Base-by-base conservation (phyloP, 352 stramenopile genomes). In the Globisporangium barbulae region DNA sequence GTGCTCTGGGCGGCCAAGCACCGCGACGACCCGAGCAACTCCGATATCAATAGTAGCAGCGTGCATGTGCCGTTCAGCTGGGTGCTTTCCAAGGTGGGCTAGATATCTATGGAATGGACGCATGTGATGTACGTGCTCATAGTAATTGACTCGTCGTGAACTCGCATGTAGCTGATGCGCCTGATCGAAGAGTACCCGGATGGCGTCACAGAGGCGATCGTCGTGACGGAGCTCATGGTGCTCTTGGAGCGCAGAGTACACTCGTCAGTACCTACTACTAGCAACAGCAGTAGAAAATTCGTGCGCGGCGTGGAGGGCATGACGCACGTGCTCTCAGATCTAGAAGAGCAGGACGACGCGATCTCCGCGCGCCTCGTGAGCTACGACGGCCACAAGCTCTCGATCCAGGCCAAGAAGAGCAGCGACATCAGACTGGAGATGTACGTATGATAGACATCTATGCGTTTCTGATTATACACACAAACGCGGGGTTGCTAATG, bases 111-210 rank as follows among this genome's bases (percentile, higher is more conserved):
- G 35, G 7, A 41, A 41, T 12, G 35, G 35, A 41, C 9, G 35
- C 35, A 41, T 41, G 31, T n/a, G 9, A 28, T 42, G 19, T 44
- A 44, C n/a, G 50, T n/a, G 1, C 25, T 35, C 5, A 37, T 54
- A 25, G 53, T 33, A 12, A 30, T 19, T 47, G 35, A 37, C 52
- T 56, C 39, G 25, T 7, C 35, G 30, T 19, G 5, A 53, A 21
- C 30, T 22, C 33, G 35, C 5, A 30, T 35, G 59, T 50, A 88
- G 65, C 59, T 87, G 3, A 53, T 93, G 53, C 72, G 70, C 0
- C 54, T 93, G 12, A 59, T 88, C 17, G 76, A 84, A 55, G 78
- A 81, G 57, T 91, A 91, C 62, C 84, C 84, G 1, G 79, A 88
- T 64, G 84, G 84, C 19, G 55, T 93, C 5, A 91, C 84, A 0